Conservation (phyloP, 306 rosid species). For the Alnus glutinosa region DNA sequence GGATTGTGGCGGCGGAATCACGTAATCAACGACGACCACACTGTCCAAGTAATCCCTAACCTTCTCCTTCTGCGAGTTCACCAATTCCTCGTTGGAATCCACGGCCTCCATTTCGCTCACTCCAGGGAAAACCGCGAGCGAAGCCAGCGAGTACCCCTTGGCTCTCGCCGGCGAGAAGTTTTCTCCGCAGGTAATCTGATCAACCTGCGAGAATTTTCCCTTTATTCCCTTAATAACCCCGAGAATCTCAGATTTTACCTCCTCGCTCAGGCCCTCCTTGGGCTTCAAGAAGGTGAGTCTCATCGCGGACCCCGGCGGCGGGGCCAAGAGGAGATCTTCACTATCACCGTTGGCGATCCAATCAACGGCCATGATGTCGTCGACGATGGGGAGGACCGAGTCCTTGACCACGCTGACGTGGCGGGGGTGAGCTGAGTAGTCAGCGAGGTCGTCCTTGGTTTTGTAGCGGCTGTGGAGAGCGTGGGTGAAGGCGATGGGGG, state of each 20-base stretch:
- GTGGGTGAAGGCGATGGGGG: constrained; percentile 70
- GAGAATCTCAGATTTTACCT: constrained; percentile 43
- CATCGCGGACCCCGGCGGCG: constrained; percentile 57
- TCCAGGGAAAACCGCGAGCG: constrained; percentile 58
- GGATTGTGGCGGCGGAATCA: constrained; percentile 48
- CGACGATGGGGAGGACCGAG: constrained; percentile 64
- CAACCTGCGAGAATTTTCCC: constrained; percentile 46
- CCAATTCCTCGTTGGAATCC: constrained; percentile 52
- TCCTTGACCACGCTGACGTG: constrained; percentile 71
- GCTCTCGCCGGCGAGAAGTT: constrained; percentile 92
- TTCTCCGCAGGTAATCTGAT: constrained; percentile 61
- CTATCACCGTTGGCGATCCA: constrained; percentile 55
- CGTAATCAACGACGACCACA: constrained; percentile 64
- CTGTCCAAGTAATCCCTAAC: constrained; percentile 64
- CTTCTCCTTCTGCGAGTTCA: constrained; percentile 62
- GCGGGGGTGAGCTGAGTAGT: constrained; percentile 59
- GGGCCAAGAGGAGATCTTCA: constrained; percentile 15
- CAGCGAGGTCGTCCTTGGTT: constrained; percentile 58
- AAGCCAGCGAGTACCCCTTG: constrained; percentile 81
- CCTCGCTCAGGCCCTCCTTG: constrained; percentile 52
- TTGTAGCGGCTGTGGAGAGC: constrained; percentile 79
- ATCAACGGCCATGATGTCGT: constrained; percentile 89
- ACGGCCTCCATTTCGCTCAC: constrained; percentile 47
- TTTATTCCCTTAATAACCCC: constrained; percentile 54
- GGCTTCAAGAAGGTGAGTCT: constrained; percentile 62